Base-by-base conservation (phyloP, 1,284 basidiomycete genomes). In the Puccinia horiana region DNA sequence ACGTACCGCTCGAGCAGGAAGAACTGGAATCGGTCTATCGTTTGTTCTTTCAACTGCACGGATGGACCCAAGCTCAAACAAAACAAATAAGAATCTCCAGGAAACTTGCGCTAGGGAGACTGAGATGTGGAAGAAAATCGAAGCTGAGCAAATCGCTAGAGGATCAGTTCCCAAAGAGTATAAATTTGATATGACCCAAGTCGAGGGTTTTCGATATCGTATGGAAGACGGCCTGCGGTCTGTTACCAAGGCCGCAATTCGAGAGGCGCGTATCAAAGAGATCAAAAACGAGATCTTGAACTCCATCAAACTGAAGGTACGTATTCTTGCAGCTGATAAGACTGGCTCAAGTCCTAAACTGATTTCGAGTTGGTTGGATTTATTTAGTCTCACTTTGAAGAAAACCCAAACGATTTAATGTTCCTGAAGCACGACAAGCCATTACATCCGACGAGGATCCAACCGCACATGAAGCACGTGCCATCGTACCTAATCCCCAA, bases 121-220 rank as follows among this genome's bases (percentile, higher is more conserved):
- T 85, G 86, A 86, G 12, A 91, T 95, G 11, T 96, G 95, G 88
- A 89, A 88, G 83, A 90, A 91, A 85, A 94, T 97, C 61, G 92
- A 93, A 86, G 90, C 89, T 83, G 91, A 92, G 86, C 87, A 88
- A 70, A 92, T 93, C 86, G 91, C 91, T 54, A 88, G 91, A 80
- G 93, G 92, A 40, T 92, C 91, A 80, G 91, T 93, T 84, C 90
- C 98, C 84, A 93, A 94, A 87, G 95, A 95, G 87, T 99, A 97
- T 88, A 91, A 92, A 56, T 94, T 98, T 86, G 95, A 98, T 87
- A 92, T 93, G 93, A 90, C 91, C 88, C 92, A 97, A 88, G 94
- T 98, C 58, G 95, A 98, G 85, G 95, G 94, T n/a, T 99, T 99
- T 89, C 89, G 96, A 84, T 99, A 99, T 88, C 91, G 97, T 76